Conservation (phyloP, 441 rosid genomes). For the Gossypium aridum region DNA sequence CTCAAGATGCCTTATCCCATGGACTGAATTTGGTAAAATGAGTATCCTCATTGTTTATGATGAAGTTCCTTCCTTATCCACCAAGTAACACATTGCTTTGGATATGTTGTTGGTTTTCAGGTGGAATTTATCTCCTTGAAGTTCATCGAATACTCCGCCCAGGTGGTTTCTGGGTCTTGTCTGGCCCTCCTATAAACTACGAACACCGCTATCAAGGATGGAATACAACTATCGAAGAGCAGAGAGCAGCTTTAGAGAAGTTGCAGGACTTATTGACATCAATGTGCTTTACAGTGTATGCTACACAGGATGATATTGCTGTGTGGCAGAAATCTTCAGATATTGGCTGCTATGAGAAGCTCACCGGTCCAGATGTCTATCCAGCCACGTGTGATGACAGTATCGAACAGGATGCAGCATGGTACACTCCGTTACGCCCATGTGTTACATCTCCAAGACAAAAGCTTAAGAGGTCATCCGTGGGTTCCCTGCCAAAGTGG, state of each 20-base stretch:
- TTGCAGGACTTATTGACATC: conserved; percentile 69
- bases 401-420: conserved; percentile 91
- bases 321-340: conserved; percentile 88
- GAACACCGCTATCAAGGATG: conserved; percentile 85
- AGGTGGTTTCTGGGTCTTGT: conserved; percentile 97
- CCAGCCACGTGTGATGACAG: conserved; percentile 90
- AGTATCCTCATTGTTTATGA: too few relatives aligned
- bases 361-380: conserved; percentile 56
- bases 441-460: conserved; percentile 77
- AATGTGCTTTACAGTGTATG: conserved; percentile 83
- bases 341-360: conserved; percentile 54
- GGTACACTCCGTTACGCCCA: conserved; percentile 91
- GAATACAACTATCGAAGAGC: conserved; percentile 92
- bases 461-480: conserved; percentile 46
- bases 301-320: conserved; percentile 80
- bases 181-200: conserved; percentile 97
- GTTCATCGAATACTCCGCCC: conserved; percentile 87
- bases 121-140: conserved; percentile 89
- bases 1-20: conserved; percentile 99
- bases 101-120: conserved; percentile 29
- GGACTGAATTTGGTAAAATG: conserved; percentile 90
- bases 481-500: conserved; percentile 69
- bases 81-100: not conserved
- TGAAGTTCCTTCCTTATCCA: too few relatives aligned
- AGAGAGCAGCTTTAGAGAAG: conserved; percentile 71